Base-by-base conservation (phyloP, 805 yeast genomes). In the Suhomyces vadensis region DNA sequence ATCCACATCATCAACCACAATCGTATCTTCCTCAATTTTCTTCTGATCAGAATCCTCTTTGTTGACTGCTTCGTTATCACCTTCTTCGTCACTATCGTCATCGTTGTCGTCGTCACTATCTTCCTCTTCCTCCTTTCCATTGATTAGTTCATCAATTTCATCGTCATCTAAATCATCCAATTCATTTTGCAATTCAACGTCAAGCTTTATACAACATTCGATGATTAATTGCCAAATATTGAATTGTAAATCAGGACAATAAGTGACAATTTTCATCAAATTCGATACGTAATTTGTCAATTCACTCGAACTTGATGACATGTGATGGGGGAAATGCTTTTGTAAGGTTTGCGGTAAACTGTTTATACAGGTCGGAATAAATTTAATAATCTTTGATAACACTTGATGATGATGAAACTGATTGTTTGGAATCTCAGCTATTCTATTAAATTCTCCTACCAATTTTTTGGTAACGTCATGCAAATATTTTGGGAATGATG, bases 401-500 rank as follows among this genome's bases (percentile, higher is more conserved):
- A 87, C 73, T 10, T 74, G 73, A 66, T 92, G 97, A 63, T 50
- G 81, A 52, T 38, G 56, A 55, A 41, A 71, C n/a, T 17, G 16
- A 21, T 31, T 52, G 6, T 60, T 35, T 11, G 36, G 24, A 23
- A 49, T 47, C 33, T 46, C 52, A 6, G 43, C 36, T 1, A 27
- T 17, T 27, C 41, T 38, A 20, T 10, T 26, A 54, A 92, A 86
- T 55, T 82, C 89, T 14, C 73, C 55, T 8, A 90, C 76, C n/a
- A 92, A 64, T 46, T 79, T 77, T 47, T 74, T 70, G 16, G 87
- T 82, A n/a, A 92, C 87, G 47, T 87, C 95, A 50, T 79, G 77
- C 80, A 94, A 82, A 87, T 95, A 92, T 62, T 83, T 87, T 6
- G 98, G 98, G 48, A 83, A 74, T 37, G 92, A 85, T 3, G 95